Percentiles rank a stretch among this genome's conserved stretches.
These are phyloP conservation scores for Quercus alba DNA, from an alignment of 306 rosid genomes.

Conservation along the genomic window DNA sequence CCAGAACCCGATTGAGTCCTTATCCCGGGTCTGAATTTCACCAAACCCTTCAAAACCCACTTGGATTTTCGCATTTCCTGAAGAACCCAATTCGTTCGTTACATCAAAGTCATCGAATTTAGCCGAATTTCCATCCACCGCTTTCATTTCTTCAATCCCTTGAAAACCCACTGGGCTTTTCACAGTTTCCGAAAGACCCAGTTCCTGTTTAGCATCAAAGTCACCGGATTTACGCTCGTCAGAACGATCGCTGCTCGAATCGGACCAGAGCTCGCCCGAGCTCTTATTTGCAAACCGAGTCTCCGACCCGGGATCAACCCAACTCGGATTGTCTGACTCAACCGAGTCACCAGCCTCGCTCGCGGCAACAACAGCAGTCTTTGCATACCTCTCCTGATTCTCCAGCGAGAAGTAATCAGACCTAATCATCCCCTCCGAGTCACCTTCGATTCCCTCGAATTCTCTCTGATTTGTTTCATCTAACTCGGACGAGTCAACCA, in stretches of 20 bases:
- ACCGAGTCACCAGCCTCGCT: conserved; percentile 40
- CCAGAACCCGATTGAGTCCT: conserved; percentile 31
- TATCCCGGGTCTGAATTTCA: conserved; percentile 12
- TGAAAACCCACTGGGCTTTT: neutral
- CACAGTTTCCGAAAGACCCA: conserved; percentile 6
- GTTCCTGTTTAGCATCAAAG: conserved; percentile 19
- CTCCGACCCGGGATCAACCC: conserved; percentile 61
- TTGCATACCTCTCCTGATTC: conserved; percentile 28
- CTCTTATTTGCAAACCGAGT: conserved; percentile 20
- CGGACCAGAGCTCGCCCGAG: conserved; percentile 51
- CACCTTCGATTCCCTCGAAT: conserved; percentile 34
- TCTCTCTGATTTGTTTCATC: neutral
- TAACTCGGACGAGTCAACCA: conserved; percentile 7
- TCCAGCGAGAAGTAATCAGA: conserved; percentile 59
- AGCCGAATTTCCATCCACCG: conserved; percentile 3
- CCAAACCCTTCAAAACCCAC: conserved; percentile 23
- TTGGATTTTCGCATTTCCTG: conserved; percentile 2
- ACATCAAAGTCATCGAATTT: conserved; percentile 27
- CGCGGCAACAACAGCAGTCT: conserved; percentile 12
- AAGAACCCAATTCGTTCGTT: conserved; percentile 2
- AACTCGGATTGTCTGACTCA: conserved; percentile 65
- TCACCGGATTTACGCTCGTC: conserved; percentile 41
- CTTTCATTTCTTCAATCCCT: conserved; percentile 14
- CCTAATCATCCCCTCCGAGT: conserved; percentile 49
- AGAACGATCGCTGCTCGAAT: conserved; percentile 58